Evolutionary conservation across 139 green algal species (phyloP).

Genomic region (Nannochloris sp.): DNA sequence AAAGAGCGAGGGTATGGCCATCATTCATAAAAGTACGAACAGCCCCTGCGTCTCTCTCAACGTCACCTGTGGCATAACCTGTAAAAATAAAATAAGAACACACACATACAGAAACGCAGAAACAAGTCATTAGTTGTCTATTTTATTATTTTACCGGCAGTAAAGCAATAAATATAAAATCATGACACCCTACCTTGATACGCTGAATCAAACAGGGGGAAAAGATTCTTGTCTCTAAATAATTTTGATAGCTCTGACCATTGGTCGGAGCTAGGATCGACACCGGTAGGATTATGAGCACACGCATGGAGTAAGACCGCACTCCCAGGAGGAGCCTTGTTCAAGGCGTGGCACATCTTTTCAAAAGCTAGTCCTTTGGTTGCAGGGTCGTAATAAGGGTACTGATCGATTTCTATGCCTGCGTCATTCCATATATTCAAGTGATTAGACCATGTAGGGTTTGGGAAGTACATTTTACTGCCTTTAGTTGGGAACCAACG

Average conservation of each 20-base stretch:
- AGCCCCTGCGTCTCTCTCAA: slow-evolving; percentile 61
- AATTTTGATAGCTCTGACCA: slow-evolving; percentile 60
- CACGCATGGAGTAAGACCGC: slow-evolving; percentile 88
- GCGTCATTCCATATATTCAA: slow-evolving; percentile 58
- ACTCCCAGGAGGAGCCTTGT: slow-evolving; percentile 49
- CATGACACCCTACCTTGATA: slow-evolving; percentile 92
- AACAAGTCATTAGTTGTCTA: background rate
- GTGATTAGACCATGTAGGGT: slow-evolving; percentile 64
- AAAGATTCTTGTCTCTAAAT: slow-evolving; percentile 62
- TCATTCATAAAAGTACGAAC: slow-evolving; percentile 72
- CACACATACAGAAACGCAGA: background rate
- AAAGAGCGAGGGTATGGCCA: slow-evolving; percentile 54
- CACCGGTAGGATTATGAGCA: slow-evolving; percentile 88
- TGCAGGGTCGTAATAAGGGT: slow-evolving; percentile 82
- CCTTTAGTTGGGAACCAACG: slow-evolving; percentile 27
- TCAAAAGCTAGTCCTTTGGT: slow-evolving; percentile 80
- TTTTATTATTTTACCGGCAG: background rate
- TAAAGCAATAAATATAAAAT: slow-evolving; percentile 17
- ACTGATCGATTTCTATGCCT: slow-evolving; percentile 28
- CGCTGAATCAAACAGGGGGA: slow-evolving; percentile 93
- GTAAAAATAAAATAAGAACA: background rate
- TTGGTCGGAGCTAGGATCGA: slow-evolving; percentile 80
- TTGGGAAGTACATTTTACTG: slow-evolving; percentile 43
- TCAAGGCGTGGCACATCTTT: slow-evolving; percentile 35
- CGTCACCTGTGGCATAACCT: slow-evolving; percentile 85